Percentiles rank a stretch among this genome's conserved stretches.
Evolutionary conservation across 169 alveolate species (phyloP).

Genomic region (Theileria equi): DNA sequence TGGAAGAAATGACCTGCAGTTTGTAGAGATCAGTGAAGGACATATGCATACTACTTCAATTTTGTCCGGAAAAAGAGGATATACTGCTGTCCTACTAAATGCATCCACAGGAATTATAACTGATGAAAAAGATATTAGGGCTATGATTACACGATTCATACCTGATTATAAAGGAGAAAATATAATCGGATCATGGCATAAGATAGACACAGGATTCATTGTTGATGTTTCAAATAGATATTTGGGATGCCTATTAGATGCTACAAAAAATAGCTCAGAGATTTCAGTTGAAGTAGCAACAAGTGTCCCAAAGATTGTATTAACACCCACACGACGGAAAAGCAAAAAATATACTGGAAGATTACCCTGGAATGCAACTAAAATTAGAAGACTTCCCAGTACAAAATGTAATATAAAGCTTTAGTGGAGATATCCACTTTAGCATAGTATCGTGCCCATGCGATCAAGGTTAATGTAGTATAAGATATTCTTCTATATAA

Average conservation of each 20-base stretch:
- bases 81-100: slow-evolving; percentile 48
- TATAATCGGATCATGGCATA: slow-evolving; percentile 16
- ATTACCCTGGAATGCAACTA: slow-evolving; percentile 28
- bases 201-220: slow-evolving; percentile 35
- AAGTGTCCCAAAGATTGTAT: slow-evolving; percentile 20
- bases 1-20: neutral
- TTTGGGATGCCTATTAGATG: slow-evolving; percentile 10
- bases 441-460: too few relatives aligned
- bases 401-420: neutral
- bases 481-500: too few relatives aligned
- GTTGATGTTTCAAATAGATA: slow-evolving; percentile 24
- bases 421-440: neutral
- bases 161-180: neutral
- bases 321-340: neutral
- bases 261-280: slow-evolving; percentile 9
- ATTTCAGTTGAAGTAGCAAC: slow-evolving; percentile 15
- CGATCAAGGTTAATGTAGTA: too few relatives aligned
- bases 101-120: neutral
- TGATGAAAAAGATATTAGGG: slow-evolving; percentile 8
- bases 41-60: slow-evolving; percentile 3
- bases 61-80: slow-evolving; percentile 38
- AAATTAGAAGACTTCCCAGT: slow-evolving; percentile 24
- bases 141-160: neutral
- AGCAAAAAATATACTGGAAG: slow-evolving; percentile 9
- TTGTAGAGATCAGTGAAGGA: neutral